These are phyloP conservation scores for Paramecium caudatum DNA, from an alignment of 73 alveolate genomes.

Conservation along the genomic window DNA sequence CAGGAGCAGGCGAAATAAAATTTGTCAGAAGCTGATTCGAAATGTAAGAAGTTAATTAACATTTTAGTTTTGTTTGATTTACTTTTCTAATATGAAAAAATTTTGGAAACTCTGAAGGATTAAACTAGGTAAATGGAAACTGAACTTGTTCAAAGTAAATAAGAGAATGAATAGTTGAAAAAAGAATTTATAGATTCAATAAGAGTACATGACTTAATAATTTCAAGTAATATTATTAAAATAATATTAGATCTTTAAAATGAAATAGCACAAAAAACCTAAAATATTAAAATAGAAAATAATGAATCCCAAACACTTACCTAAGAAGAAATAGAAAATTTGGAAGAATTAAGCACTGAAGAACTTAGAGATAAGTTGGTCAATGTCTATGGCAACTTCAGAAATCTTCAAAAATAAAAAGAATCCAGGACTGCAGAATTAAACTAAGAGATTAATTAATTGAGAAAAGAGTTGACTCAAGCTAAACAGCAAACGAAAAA, in stretches of 20 bases:
- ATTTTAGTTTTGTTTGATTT: no score
- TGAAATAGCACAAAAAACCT: background rate
- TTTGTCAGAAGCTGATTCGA: no score
- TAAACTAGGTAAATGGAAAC: no score
- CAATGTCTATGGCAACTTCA: background rate
- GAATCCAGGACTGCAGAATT: background rate
- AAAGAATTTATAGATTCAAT: conserved; percentile 23
- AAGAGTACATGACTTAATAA: background rate
- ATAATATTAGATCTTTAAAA: background rate
- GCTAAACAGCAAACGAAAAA: background rate
- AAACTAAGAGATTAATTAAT: background rate
- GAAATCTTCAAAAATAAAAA: no score
- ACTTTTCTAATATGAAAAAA: no score
- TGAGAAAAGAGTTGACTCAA: background rate
- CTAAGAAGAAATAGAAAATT: background rate
- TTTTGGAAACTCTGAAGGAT: no score
- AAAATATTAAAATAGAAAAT: background rate
- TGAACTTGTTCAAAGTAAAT: no score
- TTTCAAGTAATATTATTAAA: background rate
- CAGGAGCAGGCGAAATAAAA: no score
- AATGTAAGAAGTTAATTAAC: no score
- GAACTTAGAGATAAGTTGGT: background rate
- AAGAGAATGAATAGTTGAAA: background rate
- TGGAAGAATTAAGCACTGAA: background rate
- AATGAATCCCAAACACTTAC: no score